Evolutionary conservation across 2,329 filamentous ascomycete species (phyloP).

Genomic region (Scedosporium aurantiacum): DNA sequence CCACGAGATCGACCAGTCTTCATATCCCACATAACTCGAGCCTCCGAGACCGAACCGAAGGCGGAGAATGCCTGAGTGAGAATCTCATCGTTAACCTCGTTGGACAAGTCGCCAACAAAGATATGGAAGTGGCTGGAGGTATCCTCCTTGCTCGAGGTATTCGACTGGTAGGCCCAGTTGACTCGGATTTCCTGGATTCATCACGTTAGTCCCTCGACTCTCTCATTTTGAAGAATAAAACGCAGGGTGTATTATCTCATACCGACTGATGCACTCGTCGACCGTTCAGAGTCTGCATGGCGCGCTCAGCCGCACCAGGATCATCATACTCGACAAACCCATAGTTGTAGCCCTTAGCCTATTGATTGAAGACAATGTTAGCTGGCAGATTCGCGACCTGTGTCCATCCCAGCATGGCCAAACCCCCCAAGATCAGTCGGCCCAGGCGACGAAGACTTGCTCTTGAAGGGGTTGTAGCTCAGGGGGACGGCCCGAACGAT

Average conservation of each 20-base stretch:
- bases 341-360: slow-evolving; percentile 97
- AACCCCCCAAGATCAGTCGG: too few relatives aligned
- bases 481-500: background rate
- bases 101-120: slow-evolving; percentile 94
- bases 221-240: background rate
- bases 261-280: slow-evolving; percentile 91
- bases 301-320: slow-evolving; percentile 87
- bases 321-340: slow-evolving; percentile 99
- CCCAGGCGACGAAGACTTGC: too few relatives aligned
- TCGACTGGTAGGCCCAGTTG: slow-evolving; percentile 99
- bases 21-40: slow-evolving; percentile 99
- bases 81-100: slow-evolving; percentile 97
- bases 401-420: too few relatives aligned
- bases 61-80: slow-evolving; percentile 88
- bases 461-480: background rate
- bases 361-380: slow-evolving; percentile 10
- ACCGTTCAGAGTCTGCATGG: slow-evolving; percentile 94
- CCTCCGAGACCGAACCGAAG: slow-evolving; percentile 92
- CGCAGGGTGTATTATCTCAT: slow-evolving; percentile 25
- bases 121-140: slow-evolving; percentile 98
- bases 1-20: slow-evolving; percentile 96
- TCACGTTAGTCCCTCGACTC: background rate
- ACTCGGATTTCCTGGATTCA: slow-evolving; percentile 78
- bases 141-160: slow-evolving; percentile 87
- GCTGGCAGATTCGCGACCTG: background rate